Evolutionary conservation across 2,329 filamentous ascomycete species (phyloP).

Genomic region (Venturia carpophila): DNA sequence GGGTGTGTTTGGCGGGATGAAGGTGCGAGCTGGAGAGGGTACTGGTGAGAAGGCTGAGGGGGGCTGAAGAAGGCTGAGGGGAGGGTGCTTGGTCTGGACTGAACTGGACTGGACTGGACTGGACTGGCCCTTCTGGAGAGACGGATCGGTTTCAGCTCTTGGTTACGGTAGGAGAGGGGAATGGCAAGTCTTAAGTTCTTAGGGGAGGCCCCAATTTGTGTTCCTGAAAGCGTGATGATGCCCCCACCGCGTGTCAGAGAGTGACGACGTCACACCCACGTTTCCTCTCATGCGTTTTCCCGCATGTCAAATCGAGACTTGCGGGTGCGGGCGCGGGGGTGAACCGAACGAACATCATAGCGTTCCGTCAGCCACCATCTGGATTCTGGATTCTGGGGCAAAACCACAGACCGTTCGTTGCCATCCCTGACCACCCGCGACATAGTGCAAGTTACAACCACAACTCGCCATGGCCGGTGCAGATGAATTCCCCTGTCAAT

Average conservation of each 20-base stretch:
- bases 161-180: too few relatives aligned
- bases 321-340: background rate
- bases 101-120: background rate
- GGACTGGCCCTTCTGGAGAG: background rate
- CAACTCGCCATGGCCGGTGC: background rate
- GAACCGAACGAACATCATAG: background rate
- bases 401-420: background rate
- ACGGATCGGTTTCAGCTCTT: too few relatives aligned
- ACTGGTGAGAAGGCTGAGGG: background rate
- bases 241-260: background rate
- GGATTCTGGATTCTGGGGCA: too few relatives aligned
- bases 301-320: conserved; percentile 9
- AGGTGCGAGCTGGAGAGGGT: background rate
- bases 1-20: too few relatives aligned
- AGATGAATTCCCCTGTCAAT: conserved; percentile 17
- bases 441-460: background rate
- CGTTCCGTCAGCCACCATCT: background rate
- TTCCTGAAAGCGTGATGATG: background rate
- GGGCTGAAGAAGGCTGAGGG: background rate
- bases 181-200: background rate
- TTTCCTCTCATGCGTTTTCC: background rate
- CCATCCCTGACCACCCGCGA: background rate
- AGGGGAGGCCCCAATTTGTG: background rate
- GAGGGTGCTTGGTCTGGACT: too few relatives aligned
- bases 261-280: conserved; percentile 7